Percentiles rank a stretch among this genome's conserved stretches.
Conservation (phyloP, 2,329 filamentous ascomycete genomes). For the Cyphellophora europaea region DNA sequence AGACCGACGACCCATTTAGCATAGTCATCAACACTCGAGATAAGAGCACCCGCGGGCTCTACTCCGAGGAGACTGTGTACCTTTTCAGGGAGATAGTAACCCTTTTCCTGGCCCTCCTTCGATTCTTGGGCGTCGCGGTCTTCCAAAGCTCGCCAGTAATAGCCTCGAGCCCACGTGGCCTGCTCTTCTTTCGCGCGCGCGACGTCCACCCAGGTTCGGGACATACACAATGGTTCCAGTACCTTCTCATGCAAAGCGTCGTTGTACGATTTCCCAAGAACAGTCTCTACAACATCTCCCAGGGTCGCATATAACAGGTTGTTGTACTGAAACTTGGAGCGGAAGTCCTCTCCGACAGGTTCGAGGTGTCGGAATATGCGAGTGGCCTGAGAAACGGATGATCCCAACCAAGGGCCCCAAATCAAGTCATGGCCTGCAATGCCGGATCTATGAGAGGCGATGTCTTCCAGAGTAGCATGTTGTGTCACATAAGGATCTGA, state of each 20-base stretch:
- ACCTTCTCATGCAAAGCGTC: conserved; percentile 26
- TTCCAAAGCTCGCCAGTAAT: conserved; percentile 9
- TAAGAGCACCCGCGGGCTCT: conserved; percentile 17
- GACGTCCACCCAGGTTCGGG: conserved; percentile 26
- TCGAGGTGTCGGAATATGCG: neutral
- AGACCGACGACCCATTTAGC: conserved; percentile 43
- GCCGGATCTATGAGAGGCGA: neutral
- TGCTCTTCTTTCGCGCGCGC: conserved; percentile 22
- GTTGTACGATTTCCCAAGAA: conserved; percentile 26
- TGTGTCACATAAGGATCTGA: neutral
- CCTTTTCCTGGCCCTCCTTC: conserved; percentile 6
- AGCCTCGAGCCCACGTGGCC: conserved; percentile 19
- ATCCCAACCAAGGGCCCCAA: neutral
- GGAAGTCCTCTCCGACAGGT: conserved; percentile 19
- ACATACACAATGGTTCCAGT: conserved; percentile 34
- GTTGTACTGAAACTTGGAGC: conserved; percentile 40
- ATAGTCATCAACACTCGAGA: conserved; percentile 31
- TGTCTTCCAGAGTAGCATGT: neutral
- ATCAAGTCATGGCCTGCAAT: neutral
- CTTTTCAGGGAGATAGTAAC: conserved; percentile 4
- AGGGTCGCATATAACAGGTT: conserved; percentile 45
- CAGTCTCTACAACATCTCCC: conserved; percentile 35
- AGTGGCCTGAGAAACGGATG: neutral
- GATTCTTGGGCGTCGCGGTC: neutral
- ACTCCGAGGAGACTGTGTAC: conserved; percentile 6